Percentiles rank a stretch among this genome's conserved stretches.
phyloP scores from a whole-genome alignment of 208 protist species.

The Balamuthia mandrillaris region DNA sequence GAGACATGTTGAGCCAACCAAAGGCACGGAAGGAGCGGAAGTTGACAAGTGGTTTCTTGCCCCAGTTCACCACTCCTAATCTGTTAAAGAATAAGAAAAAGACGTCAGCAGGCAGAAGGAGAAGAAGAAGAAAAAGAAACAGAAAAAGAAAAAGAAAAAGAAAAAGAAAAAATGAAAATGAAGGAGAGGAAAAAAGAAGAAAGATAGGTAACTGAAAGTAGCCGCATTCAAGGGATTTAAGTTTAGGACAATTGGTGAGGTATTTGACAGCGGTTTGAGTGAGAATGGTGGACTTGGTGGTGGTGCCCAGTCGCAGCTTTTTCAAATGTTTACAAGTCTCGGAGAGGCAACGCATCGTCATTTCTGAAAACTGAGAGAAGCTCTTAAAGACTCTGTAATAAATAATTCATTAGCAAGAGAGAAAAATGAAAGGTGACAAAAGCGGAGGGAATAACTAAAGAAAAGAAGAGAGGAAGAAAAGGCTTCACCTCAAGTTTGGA shows the following conservation, averaged over 20 bases:
- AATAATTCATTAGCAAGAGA: too few species aligned
- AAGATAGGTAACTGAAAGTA: not conserved
- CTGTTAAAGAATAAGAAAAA: too few species aligned
- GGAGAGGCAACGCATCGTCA: not conserved
- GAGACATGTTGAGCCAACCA: constrained; percentile 3
- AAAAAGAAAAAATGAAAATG: not conserved
- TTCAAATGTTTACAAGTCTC: not conserved
- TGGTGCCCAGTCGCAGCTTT: constrained; percentile 7
- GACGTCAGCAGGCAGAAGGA: too few species aligned
- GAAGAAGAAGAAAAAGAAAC: not conserved
- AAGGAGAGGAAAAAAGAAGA: not conserved
- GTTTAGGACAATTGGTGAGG: not conserved
- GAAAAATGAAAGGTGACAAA: not conserved
- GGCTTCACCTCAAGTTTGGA: not conserved
- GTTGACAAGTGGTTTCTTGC: constrained; percentile 7
- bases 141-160: not conserved
- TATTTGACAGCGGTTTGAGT: constrained; percentile 10
- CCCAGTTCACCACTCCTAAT: not conserved
- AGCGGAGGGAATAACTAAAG: not conserved
- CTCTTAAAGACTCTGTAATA: constrained; percentile 3
- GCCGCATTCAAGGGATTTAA: not conserved
- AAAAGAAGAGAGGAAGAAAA: not conserved
- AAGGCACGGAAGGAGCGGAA: not conserved
- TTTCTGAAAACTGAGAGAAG: constrained; percentile 17
- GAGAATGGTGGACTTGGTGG: constrained; percentile 14